Evolutionary conservation across 2,329 filamentous ascomycete genomes (phyloP).

Genomic region (Fusarium fracticaudum): DNA sequence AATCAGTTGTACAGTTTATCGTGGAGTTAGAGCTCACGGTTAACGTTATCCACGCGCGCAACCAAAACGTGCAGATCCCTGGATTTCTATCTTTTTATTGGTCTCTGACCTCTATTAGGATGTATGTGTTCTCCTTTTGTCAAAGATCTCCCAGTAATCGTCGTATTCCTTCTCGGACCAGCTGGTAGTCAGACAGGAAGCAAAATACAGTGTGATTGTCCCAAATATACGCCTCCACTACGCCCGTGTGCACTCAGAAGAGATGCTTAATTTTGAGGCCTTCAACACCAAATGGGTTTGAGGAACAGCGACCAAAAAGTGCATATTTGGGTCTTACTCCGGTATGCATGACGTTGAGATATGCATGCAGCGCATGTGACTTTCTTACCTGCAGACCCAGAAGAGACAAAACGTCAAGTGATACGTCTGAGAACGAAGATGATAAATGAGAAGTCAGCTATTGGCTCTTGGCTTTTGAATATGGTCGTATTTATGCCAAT

Average conservation of each 20-base stretch:
- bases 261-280: neutral
- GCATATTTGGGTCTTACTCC: neutral
- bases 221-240: fast-evolving
- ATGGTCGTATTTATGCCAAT: neutral
- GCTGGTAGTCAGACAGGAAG: too few species aligned
- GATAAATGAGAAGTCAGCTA: neutral
- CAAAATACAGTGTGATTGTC: too few species aligned
- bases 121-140: too few species aligned
- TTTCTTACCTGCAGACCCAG: neutral
- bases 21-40: fast-evolving
- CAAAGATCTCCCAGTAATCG: too few species aligned
- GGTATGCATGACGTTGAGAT: neutral
- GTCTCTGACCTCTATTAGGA: too few species aligned
- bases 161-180: too few species aligned
- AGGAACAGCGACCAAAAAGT: fast-evolving
- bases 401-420: neutral
- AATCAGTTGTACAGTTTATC: fast-evolving
- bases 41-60: neutral
- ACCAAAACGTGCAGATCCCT: fast-evolving
- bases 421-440: neutral
- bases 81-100: fast-evolving
- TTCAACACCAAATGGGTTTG: fast-evolving
- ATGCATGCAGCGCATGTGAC: neutral
- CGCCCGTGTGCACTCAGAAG: fast-evolving
- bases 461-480: fast-evolving